phyloP scores from a whole-genome alignment of 257 asterid genomes.

The Apocynum venetum region DNA sequence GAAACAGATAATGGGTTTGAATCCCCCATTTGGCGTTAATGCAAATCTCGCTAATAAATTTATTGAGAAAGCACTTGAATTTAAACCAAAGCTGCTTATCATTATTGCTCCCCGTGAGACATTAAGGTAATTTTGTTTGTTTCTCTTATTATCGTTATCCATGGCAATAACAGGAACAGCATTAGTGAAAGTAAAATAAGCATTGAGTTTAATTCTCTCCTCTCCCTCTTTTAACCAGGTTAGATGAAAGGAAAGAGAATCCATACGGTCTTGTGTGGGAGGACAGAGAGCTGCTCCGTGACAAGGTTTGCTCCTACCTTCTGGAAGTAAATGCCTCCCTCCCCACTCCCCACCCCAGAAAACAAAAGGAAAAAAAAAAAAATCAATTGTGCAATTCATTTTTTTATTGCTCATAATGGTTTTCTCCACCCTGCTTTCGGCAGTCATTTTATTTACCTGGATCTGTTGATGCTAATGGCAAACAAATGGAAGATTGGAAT shows the following conservation, averaged over 20 bases:
- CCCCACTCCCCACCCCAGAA: neutral
- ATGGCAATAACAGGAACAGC: neutral
- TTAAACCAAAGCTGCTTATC: slow-evolving; percentile 85
- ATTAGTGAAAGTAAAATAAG: neutral
- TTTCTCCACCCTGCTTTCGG: slow-evolving; percentile 10
- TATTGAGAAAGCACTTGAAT: slow-evolving; percentile 76
- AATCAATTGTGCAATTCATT: neutral
- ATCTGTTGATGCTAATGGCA: slow-evolving; percentile 59
- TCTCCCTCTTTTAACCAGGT: slow-evolving; percentile 32
- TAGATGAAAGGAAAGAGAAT: slow-evolving; percentile 37
- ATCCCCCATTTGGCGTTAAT: slow-evolving; percentile 89
- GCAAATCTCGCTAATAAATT: slow-evolving; percentile 72
- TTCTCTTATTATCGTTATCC: neutral
- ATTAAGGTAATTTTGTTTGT: slow-evolving; percentile 35
- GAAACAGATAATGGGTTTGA: slow-evolving; percentile 84
- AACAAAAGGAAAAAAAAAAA: too few species aligned
- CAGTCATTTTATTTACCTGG: slow-evolving; percentile 96
- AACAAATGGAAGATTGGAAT: slow-evolving; percentile 85
- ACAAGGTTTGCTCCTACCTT: slow-evolving; percentile 46
- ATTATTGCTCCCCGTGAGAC: slow-evolving; percentile 82
- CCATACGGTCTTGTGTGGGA: slow-evolving; percentile 80
- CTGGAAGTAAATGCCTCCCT: neutral
- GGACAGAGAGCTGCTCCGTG: slow-evolving; percentile 60
- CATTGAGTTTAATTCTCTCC: neutral
- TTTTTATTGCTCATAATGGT: slow-evolving; percentile 7